Percentiles rank a stretch among this genome's conserved stretches.
These are phyloP conservation scores for Coprinopsis sp. DNA, from an alignment of 768 basidiomycete genomes.

Conservation along the genomic window DNA sequence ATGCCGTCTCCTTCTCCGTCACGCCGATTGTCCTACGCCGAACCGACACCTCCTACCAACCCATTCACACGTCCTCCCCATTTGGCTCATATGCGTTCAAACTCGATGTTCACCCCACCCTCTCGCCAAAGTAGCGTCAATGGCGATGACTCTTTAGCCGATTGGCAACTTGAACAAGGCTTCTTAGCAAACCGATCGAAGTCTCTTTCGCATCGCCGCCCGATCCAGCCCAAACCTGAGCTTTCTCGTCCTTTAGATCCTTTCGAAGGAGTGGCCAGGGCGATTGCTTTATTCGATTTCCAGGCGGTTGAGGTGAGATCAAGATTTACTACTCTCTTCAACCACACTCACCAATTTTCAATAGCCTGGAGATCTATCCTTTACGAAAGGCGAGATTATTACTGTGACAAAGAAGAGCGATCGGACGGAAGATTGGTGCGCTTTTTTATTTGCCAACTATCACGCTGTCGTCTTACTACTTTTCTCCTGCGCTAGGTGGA, in stretches of 20 bases:
- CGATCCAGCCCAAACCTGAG: constrained; percentile 46
- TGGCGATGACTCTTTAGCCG: not conserved
- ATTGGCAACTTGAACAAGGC: too few relatives aligned
- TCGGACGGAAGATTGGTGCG: constrained; percentile 69
- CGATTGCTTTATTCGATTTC: constrained; percentile 73
- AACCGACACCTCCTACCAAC: not conserved
- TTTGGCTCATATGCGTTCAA: constrained; percentile 3
- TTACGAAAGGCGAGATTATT: constrained; percentile 73
- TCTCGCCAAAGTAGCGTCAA: not conserved
- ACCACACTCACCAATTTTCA: constrained; percentile 8
- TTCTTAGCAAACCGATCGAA: not conserved
- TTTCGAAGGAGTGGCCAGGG: constrained; percentile 62
- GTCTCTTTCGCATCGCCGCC: constrained; percentile 9
- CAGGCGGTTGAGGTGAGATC: constrained; percentile 60
- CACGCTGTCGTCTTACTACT: constrained; percentile 1
- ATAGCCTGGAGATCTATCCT: constrained; percentile 70
- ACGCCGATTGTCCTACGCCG: not conserved
- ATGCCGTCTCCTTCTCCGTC: constrained; percentile 19
- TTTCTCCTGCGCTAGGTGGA: constrained; percentile 55
- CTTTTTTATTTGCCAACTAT: constrained; percentile 13
- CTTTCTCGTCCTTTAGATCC: constrained; percentile 43
- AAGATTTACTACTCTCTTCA: not conserved
- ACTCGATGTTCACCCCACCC: constrained; percentile 2
- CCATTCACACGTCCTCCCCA: not conserved
- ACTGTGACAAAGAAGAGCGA: constrained; percentile 63